A percentile compares a stretch with the other conserved stretches of the same genome.
Evolutionary conservation across 192 early-diverging fungal genomes (phyloP).

Genomic region (Backusella mclennaniae): DNA sequence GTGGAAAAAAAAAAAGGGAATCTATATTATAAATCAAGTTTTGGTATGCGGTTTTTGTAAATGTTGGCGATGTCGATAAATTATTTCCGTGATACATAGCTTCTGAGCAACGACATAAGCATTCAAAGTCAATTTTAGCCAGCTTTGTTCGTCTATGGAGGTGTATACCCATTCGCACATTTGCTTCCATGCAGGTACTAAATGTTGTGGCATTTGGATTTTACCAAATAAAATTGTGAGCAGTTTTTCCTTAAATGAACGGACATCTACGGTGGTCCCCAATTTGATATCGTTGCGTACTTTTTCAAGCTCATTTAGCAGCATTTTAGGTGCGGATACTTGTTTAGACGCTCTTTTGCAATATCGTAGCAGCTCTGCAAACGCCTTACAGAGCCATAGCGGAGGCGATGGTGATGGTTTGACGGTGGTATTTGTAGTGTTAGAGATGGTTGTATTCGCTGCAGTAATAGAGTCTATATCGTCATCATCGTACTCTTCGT

Average conservation of each 20-base stretch:
- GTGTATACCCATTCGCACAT: slow-evolving; percentile 7
- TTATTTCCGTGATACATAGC: background rate
- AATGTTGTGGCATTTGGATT: slow-evolving; percentile 1
- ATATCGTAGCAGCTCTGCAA: background rate
- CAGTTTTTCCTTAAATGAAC: background rate
- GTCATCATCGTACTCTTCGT: background rate
- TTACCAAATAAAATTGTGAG: slow-evolving; percentile 8
- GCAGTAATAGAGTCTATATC: background rate
- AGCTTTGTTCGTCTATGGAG: background rate
- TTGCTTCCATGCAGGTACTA: slow-evolving; percentile 7
- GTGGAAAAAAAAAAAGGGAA: background rate
- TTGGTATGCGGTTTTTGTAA: background rate
- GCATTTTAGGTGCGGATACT: background rate
- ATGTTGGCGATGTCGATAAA: background rate
- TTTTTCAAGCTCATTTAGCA: slow-evolving; percentile 3
- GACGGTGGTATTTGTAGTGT: background rate
- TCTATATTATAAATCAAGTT: background rate
- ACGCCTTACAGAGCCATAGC: background rate
- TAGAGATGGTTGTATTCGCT: background rate
- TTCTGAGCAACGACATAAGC: background rate
- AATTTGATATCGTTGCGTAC: background rate
- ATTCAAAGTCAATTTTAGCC: background rate
- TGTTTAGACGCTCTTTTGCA: background rate
- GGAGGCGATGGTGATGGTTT: no score
- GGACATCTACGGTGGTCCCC: background rate